Percentiles rank a stretch among this genome's conserved stretches.
phyloP scores from a whole-genome alignment of 192 early-diverging fungal species.

The Glomus cerebriforme region DNA sequence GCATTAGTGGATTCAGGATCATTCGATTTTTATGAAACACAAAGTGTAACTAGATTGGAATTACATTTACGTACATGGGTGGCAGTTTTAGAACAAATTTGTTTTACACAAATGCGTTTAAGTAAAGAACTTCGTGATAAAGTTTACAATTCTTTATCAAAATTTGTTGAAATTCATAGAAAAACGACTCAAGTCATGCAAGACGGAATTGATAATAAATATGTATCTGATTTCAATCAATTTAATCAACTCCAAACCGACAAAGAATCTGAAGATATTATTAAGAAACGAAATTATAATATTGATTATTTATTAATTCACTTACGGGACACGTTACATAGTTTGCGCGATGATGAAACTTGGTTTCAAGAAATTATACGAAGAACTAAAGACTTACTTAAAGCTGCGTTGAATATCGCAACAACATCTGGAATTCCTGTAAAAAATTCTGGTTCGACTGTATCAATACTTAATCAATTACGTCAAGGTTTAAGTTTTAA shows the following conservation, averaged over 20 bases:
- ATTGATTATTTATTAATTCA: conserved; percentile 25
- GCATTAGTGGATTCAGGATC: not conserved
- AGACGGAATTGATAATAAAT: not conserved
- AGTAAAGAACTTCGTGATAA: not conserved
- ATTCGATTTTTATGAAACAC: not conserved
- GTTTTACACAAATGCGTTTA: not conserved
- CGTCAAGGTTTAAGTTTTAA: too few relatives aligned
- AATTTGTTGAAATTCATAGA: not conserved
- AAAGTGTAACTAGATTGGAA: not conserved
- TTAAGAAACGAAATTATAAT: conserved; percentile 2
- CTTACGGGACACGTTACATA: conserved; percentile 13
- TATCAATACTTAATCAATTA: too few relatives aligned
- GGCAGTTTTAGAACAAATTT: not conserved
- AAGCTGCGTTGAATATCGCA: not conserved
- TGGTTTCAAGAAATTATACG: not conserved
- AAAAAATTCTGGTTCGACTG: too few relatives aligned
- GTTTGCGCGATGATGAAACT: conserved; percentile 8
- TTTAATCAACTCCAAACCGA: not conserved
- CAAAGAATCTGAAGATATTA: not conserved
- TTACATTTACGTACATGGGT: conserved; percentile 9
- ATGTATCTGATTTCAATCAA: too few relatives aligned
- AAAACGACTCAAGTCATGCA: not conserved
- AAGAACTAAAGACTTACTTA: not conserved
- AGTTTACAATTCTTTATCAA: not conserved
- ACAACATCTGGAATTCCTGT: too few relatives aligned